A percentile compares a stretch with the other conserved stretches of the same genome.
These are phyloP conservation scores for Talaromyces verruculosus DNA, from an alignment of 2,329 filamentous ascomycete species.

Conservation along the genomic window DNA sequence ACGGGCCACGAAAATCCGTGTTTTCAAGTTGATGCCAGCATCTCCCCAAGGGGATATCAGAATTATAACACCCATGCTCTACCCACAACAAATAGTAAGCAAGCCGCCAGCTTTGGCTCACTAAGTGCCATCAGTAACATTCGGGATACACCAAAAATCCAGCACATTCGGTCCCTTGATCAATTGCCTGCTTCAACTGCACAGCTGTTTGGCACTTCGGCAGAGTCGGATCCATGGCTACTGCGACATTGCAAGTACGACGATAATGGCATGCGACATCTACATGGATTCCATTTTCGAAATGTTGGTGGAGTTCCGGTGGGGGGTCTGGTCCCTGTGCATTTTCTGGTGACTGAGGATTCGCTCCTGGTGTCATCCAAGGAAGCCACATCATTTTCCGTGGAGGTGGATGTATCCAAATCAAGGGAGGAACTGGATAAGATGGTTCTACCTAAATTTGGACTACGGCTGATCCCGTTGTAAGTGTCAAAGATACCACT, in stretches of 20 bases:
- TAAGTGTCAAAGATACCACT: background rate
- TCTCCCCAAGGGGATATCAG: background rate
- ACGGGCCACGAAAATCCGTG: background rate
- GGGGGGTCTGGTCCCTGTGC: slow-evolving; percentile 36
- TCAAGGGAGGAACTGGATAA: slow-evolving; percentile 19
- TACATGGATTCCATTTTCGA: slow-evolving; percentile 40
- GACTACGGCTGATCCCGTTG: background rate
- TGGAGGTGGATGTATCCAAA: background rate
- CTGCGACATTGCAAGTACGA: slow-evolving; percentile 40
- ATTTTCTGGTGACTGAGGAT: slow-evolving; percentile 20
- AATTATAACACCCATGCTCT: background rate
- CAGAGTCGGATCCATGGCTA: slow-evolving; percentile 40
- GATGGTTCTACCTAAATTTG: slow-evolving; percentile 3
- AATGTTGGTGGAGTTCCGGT: slow-evolving; percentile 41
- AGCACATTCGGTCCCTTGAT: slow-evolving; percentile 29
- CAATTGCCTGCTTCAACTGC: slow-evolving; percentile 32
- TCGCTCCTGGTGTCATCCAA: slow-evolving; percentile 11
- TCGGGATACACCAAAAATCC: slow-evolving; percentile 24
- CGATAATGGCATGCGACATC: slow-evolving; percentile 36
- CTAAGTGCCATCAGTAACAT: slow-evolving; percentile 15
- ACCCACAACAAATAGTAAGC: background rate
- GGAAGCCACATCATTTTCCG: slow-evolving; percentile 8
- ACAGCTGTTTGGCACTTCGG: slow-evolving; percentile 35
- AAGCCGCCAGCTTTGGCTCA: background rate
- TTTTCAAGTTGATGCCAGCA: background rate